phyloP scores from a whole-genome alignment of 2,329 filamentous ascomycete species.

The Chaetoscypha palmicola region DNA sequence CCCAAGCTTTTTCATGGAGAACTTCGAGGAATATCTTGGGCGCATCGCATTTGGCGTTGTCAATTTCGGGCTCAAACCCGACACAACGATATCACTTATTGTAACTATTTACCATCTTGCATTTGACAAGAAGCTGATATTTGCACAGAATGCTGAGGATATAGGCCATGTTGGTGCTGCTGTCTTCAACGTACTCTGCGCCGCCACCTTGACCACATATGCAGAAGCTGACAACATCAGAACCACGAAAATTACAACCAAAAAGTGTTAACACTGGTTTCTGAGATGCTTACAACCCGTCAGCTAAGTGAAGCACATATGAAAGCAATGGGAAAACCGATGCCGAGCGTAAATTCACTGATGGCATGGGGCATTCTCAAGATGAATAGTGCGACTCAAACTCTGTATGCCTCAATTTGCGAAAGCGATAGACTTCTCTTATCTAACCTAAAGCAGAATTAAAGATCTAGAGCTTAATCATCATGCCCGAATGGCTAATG shows the following conservation, averaged over 20 bases:
- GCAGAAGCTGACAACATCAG: conserved; percentile 3
- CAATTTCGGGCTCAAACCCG: conserved; percentile 13
- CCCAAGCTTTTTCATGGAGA: conserved; percentile 50
- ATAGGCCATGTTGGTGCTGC: conserved; percentile 19
- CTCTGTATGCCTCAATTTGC: no score
- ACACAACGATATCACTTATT: conserved; percentile 12
- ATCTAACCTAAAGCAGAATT: conserved; percentile 6
- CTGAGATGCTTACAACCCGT: conserved; percentile 14
- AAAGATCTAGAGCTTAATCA: conserved; percentile 9
- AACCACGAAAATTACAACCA: conserved; percentile 13
- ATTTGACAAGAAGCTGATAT: not conserved
- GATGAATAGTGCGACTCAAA: conserved; percentile 13
- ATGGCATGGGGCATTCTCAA: conserved; percentile 16
- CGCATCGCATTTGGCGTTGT: conserved; percentile 13
- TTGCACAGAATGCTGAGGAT: conserved; percentile 13
- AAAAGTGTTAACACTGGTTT: conserved; percentile 8
- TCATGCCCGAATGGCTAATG: conserved; percentile 6
- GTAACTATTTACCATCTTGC: conserved; percentile 6
- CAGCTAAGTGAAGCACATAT: conserved; percentile 13
- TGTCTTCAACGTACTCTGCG: conserved; percentile 13
- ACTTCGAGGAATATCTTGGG: conserved; percentile 24
- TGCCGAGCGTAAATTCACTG: conserved; percentile 11
- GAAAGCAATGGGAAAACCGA: conserved; percentile 9
- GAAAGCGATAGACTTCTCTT: not conserved
- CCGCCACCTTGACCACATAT: not conserved